Base-by-base conservation (phyloP, 2,329 filamentous ascomycete genomes). In the Microdochium trichocladiopsis region DNA sequence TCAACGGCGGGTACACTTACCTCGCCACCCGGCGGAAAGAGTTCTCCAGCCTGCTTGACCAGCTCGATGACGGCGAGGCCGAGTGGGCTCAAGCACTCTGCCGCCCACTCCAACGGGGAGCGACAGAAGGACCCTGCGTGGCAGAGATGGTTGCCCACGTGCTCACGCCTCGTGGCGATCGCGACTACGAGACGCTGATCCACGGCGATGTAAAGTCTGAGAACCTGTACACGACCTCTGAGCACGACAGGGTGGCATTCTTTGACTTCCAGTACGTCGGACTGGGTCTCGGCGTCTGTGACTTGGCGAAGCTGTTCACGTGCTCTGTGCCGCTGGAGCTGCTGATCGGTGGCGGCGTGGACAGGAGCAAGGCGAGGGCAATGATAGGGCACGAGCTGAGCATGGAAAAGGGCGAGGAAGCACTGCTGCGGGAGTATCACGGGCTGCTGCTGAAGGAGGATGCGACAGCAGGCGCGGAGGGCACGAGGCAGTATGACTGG, bases 231-330 rank as follows among this genome's bases (percentile, higher is more conserved):
- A 80, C 79, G 0, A 81, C 70, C 0, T 53, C 60, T 0, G 57
- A 62, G 0, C 81, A 79, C 1, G 65, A 76, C 2, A 54, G 68
- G 3, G 81, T 83, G 2, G 83, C 80, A 0, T 84, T 88, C 56
- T 87, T 83, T 59, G 85, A 88, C 61, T 88, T 88, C 52, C 84
- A 88, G 58, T 88, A 88, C 57, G 76, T 79, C 0, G 85, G 85
- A 0, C 64, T 86, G 0, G 84, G 84, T 0, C 62, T 87, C 0
- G 84, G 84, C 0, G 83, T 82, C 0, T 84, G 83, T 56, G 85
- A 88, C 61, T 68, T 87, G 0, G 83, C 83, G 2, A 87, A 87
- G 60, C 64, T 87, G 1, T 84, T 86, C 54, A 87, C 83, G 0
- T 86, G 83, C 63, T 86, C 83, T 2, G 74, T 87, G 0, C 82